These are phyloP conservation scores for Neoscytalidium dimidiatum DNA, from an alignment of 2,329 filamentous ascomycete genomes.

Conservation along the genomic window DNA sequence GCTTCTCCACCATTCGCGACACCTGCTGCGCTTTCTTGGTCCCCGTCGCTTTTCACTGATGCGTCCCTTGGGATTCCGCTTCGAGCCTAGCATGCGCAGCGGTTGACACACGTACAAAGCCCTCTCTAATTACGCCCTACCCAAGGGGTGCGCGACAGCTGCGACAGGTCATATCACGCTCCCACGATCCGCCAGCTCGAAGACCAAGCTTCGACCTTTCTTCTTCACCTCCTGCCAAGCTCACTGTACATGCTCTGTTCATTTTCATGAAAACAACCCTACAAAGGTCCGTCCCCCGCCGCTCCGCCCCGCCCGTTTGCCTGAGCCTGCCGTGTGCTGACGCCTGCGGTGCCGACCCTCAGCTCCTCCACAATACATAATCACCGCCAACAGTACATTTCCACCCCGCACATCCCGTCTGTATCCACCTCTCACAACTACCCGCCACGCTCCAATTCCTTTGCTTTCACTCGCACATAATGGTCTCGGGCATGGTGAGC, in stretches of 20 bases:
- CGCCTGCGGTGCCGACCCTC: slow-evolving; percentile 34
- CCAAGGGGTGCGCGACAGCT: slow-evolving; percentile 29
- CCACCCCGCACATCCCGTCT: slow-evolving; percentile 1
- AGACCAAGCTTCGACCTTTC: slow-evolving; percentile 15
- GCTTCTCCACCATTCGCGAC: slow-evolving; percentile 30
- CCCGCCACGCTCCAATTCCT: neutral
- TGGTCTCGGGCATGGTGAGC: slow-evolving; percentile 20
- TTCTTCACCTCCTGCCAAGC: slow-evolving; percentile 21
- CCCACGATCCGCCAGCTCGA: slow-evolving; percentile 22
- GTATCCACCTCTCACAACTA: neutral
- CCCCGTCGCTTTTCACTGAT: slow-evolving; percentile 34
- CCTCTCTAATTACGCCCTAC: slow-evolving; percentile 32
- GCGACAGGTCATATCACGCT: slow-evolving; percentile 32
- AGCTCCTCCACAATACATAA: slow-evolving; percentile 27
- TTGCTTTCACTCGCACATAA: slow-evolving; percentile 4
- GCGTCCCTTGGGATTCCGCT: slow-evolving; percentile 40
- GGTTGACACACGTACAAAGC: slow-evolving; percentile 29
- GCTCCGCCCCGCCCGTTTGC: slow-evolving; percentile 6
- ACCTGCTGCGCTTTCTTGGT: slow-evolving; percentile 17
- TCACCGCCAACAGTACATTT: slow-evolving; percentile 15
- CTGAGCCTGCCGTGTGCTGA: slow-evolving; percentile 30
- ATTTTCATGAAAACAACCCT: slow-evolving; percentile 15
- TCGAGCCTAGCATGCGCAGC: slow-evolving; percentile 41
- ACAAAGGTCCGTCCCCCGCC: slow-evolving; percentile 19
- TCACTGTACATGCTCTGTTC: slow-evolving; percentile 18